These are phyloP conservation scores for Cryptococcus sp. DNA, from an alignment of 1,284 basidiomycete genomes.

Conservation along the genomic window DNA sequence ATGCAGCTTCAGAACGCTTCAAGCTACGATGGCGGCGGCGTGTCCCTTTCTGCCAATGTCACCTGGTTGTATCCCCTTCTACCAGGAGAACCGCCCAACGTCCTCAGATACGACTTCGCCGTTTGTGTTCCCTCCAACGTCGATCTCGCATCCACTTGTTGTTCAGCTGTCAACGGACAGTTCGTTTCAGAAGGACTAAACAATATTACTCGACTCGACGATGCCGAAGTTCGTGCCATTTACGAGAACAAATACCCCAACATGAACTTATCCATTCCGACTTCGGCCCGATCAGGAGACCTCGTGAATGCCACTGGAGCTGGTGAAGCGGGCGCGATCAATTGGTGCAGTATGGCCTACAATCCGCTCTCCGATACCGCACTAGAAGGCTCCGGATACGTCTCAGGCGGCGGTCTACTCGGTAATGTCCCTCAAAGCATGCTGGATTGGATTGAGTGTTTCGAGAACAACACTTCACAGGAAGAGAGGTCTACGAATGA, in stretches of 20 bases:
- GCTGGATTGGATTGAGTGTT: conserved; percentile 13
- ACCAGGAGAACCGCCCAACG: conserved; percentile 13
- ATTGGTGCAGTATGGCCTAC: conserved; percentile 12
- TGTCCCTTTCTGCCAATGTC: conserved; percentile 2
- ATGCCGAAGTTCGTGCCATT: background rate
- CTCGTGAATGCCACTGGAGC: background rate
- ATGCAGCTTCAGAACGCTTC: conserved; percentile 6
- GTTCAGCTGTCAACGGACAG: conserved; percentile 7
- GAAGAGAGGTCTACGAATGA: conserved; percentile 3
- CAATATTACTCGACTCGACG: background rate
- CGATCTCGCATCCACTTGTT: conserved; percentile 10
- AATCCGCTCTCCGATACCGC: conserved; percentile 4
- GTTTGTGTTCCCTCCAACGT: conserved; percentile 15
- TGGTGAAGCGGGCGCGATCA: background rate
- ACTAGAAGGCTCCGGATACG: background rate
- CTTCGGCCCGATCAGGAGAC: conserved; percentile 2
- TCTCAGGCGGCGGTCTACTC: background rate
- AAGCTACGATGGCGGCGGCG: background rate
- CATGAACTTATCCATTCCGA: background rate
- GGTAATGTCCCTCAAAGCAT: conserved; percentile 8
- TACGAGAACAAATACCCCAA: conserved; percentile 2
- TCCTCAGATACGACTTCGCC: conserved; percentile 5
- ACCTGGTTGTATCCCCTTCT: conserved; percentile 13
- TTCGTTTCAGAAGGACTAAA: conserved; percentile 4
- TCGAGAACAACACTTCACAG: conserved; percentile 7